Conservation (phyloP, 1,139 yeast genomes). For the Wickerhamomyces sp. region DNA sequence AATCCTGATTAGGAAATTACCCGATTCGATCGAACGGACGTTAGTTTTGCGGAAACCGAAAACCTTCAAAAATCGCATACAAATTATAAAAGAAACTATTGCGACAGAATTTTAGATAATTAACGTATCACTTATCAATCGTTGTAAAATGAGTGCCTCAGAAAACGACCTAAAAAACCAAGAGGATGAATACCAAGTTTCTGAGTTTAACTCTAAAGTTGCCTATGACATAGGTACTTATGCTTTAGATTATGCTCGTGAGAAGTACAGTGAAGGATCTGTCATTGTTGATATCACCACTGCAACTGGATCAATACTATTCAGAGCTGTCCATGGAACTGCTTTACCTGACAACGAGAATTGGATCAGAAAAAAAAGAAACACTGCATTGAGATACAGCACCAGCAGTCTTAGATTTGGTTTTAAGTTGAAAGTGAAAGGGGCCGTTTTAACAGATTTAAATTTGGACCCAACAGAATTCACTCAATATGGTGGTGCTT, state of each 20-base stretch:
- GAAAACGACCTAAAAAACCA: constrained; percentile 1
- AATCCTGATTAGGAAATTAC: background rate
- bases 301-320: constrained; percentile 37
- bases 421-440: constrained; percentile 31
- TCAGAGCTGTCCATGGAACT: constrained; percentile 34
- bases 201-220: constrained; percentile 16
- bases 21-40: too few relatives aligned
- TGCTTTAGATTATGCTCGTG: constrained; percentile 29
- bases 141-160: background rate
- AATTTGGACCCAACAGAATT: constrained; percentile 32
- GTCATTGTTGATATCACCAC: constrained; percentile 42
- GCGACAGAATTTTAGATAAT: too few relatives aligned
- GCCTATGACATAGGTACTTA: constrained; percentile 38
- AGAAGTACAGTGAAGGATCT: constrained; percentile 19
- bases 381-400: constrained; percentile 37
- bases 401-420: constrained; percentile 41
- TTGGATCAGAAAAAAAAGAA: constrained; percentile 43
- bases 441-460: constrained; percentile 30
- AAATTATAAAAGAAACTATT: too few relatives aligned
- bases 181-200: constrained; percentile 5
- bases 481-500: constrained; percentile 46
- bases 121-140: too few relatives aligned
- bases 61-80: too few relatives aligned
- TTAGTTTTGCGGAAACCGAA: too few relatives aligned
- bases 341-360: constrained; percentile 40